phyloP scores from a whole-genome alignment of 495 filamentous ascomycete species.

The Penicillium flavigenum region DNA sequence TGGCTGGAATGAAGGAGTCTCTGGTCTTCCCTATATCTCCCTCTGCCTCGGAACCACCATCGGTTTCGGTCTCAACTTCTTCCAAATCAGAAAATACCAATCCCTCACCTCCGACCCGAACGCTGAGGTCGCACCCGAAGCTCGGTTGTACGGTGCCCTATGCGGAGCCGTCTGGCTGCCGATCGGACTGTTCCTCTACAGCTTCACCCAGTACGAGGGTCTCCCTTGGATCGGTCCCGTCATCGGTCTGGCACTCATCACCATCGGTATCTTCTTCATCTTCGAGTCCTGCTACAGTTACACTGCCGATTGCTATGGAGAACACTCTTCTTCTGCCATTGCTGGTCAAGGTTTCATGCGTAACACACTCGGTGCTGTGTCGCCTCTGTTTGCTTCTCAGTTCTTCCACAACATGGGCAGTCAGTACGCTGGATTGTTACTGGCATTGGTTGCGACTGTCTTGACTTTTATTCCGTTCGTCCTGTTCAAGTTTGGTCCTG shows the following conservation, averaged over 20 bases:
- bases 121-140: constrained; percentile 46
- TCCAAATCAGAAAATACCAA: constrained; percentile 59
- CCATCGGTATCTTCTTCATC: constrained; percentile 51
- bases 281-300: constrained; percentile 47
- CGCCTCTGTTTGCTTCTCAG: constrained; percentile 49
- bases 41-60: constrained; percentile 64
- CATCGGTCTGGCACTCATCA: constrained; percentile 48
- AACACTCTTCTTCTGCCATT: constrained; percentile 45
- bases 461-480: constrained; percentile 45
- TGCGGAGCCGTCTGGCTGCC: constrained; percentile 69
- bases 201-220: constrained; percentile 65
- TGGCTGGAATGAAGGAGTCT: constrained; percentile 61
- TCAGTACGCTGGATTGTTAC: constrained; percentile 45
- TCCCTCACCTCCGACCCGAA: constrained; percentile 59
- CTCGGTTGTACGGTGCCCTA: constrained; percentile 61
- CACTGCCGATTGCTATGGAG: constrained; percentile 47
- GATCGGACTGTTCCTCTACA: constrained; percentile 75
- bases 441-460: constrained; percentile 40
- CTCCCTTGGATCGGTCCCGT: constrained; percentile 65
- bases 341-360: constrained; percentile 52
- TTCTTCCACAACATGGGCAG: constrained; percentile 49
- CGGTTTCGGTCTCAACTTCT: constrained; percentile 58
- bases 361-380: constrained; percentile 48
- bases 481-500: constrained; percentile 43
- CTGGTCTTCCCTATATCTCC: constrained; percentile 74